Evolutionary conservation across 176 grass and related monocot species (phyloP).

Genomic region (Tillandsia fasciculata): DNA sequence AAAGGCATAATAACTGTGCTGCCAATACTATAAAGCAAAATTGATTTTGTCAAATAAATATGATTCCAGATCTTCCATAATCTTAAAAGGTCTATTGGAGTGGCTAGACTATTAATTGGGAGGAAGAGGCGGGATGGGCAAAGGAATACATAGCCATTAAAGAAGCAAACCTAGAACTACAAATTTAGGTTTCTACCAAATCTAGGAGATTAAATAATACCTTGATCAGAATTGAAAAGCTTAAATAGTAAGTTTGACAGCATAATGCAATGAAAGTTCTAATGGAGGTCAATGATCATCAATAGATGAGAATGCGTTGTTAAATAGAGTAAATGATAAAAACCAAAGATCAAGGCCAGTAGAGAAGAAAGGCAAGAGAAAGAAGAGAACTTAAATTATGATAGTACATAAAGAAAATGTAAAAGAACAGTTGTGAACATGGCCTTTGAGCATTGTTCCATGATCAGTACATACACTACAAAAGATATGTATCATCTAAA

Average conservation of each 20-base stretch:
- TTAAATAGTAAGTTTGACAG: no score
- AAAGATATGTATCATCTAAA: no score
- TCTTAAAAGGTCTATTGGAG: not conserved
- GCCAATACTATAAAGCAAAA: not conserved
- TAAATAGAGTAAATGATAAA: not conserved
- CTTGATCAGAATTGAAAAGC: no score
- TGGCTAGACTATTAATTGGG: not conserved
- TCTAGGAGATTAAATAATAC: no score
- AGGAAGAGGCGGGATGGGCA: not conserved
- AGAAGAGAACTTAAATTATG: not conserved
- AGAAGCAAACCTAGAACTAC: no score
- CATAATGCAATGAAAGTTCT: no score
- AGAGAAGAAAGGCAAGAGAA: not conserved
- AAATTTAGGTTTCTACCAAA: no score
- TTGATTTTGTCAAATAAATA: not conserved
- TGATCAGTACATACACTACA: no score
- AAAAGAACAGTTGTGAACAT: not conserved
- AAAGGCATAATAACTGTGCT: not conserved
- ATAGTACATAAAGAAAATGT: not conserved
- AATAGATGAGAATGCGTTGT: not conserved
- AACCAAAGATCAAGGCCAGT: not conserved
- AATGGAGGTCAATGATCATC: not conserved
- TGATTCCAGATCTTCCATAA: not conserved
- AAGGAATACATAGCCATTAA: no score
- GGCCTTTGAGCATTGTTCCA: no score